Percentiles rank a stretch among this genome's conserved stretches.
These are phyloP conservation scores for Teratosphaeria pseudoeucalypti DNA, from an alignment of 2,329 filamentous ascomycete genomes.

Conservation along the genomic window DNA sequence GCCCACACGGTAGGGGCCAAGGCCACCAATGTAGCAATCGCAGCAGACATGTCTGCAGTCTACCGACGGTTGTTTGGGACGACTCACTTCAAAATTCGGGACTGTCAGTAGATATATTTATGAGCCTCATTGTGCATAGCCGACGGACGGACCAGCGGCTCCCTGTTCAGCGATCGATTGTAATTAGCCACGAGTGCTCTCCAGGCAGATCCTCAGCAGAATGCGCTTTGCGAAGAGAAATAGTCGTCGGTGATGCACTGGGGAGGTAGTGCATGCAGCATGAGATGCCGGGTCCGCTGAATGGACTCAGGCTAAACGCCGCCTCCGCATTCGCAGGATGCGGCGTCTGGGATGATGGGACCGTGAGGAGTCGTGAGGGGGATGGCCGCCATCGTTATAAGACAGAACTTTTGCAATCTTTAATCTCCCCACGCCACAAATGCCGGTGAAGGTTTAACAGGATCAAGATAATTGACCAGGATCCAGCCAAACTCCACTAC, in stretches of 20 bases:
- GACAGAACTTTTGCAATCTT: no score
- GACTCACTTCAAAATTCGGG: not conserved
- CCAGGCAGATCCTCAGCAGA: not conserved
- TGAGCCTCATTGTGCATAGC: not conserved
- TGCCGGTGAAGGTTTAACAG: no score
- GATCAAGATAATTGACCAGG: no score
- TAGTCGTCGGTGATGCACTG: not conserved
- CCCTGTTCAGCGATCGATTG: not conserved
- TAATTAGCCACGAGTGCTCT: not conserved
- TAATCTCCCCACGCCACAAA: no score
- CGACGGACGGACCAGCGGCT: not conserved
- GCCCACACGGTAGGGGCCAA: not conserved
- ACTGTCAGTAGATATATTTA: not conserved
- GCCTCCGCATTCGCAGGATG: not conserved
- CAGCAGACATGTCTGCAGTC: not conserved
- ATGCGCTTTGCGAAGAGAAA: not conserved
- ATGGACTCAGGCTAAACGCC: not conserved
- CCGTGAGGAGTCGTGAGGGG: not conserved
- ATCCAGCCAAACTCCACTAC: no score
- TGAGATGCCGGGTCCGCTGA: not conserved
- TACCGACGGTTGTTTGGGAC: not conserved
- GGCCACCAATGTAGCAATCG: not conserved
- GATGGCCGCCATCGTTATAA: not conserved
- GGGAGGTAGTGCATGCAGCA: not conserved
- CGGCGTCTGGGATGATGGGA: not conserved